Percentiles rank a stretch among this genome's conserved stretches.
phyloP scores from a whole-genome alignment of 257 asterid species.

The Solanum habrochaites region DNA sequence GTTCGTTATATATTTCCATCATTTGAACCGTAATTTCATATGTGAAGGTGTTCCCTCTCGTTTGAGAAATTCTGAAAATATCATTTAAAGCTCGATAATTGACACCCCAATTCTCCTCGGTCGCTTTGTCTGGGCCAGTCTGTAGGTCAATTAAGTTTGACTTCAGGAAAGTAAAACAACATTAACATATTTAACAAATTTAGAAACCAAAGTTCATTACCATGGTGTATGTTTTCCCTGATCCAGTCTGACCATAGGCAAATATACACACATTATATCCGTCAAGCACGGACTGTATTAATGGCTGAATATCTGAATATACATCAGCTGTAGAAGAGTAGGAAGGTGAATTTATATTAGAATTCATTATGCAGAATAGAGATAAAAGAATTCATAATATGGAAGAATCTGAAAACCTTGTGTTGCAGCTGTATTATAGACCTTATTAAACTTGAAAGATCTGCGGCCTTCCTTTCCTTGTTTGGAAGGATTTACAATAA shows the following conservation, averaged over 20 bases:
- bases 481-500: slow-evolving; percentile 37
- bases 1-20: slow-evolving; percentile 55
- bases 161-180: not conserved
- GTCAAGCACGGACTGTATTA: slow-evolving; percentile 84
- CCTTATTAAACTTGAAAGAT: slow-evolving; percentile 41
- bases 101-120: slow-evolving; percentile 35
- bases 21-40: slow-evolving; percentile 44
- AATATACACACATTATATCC: slow-evolving; percentile 89
- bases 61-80: slow-evolving; percentile 33
- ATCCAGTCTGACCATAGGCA: slow-evolving; percentile 98
- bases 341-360: not conserved
- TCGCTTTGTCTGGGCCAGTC: slow-evolving; percentile 40
- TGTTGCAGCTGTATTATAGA: slow-evolving; percentile 34
- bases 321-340: slow-evolving; percentile 51
- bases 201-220: slow-evolving; percentile 19
- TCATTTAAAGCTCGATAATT: slow-evolving; percentile 51
- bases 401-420: slow-evolving; percentile 18
- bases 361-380: not conserved
- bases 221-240: slow-evolving; percentile 94
- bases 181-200: not conserved
- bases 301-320: slow-evolving; percentile 61
- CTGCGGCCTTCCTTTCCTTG: slow-evolving; percentile 41
- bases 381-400: not conserved
- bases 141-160: slow-evolving; percentile 1
- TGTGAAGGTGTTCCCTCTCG: slow-evolving; percentile 21